These are phyloP conservation scores for Ophioceras dolichostomum DNA, from an alignment of 2,329 filamentous ascomycete genomes.

Conservation along the genomic window DNA sequence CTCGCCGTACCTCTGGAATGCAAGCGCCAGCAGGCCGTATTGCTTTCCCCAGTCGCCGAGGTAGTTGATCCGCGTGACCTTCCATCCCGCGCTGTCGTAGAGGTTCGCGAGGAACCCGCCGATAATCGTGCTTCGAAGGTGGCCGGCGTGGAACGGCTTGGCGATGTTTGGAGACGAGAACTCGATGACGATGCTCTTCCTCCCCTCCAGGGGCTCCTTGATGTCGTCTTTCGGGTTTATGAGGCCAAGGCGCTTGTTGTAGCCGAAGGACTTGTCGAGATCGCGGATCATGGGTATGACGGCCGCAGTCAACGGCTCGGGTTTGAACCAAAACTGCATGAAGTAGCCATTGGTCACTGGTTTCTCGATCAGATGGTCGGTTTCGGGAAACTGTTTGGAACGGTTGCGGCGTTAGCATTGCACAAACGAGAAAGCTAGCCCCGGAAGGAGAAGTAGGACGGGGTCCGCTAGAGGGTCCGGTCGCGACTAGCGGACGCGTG, in stretches of 20 bases:
- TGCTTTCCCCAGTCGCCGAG: slow-evolving; percentile 76
- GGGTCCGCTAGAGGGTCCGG: background rate
- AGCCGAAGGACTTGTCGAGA: slow-evolving; percentile 49
- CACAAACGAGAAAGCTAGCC: too few relatives aligned
- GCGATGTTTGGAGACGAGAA: slow-evolving; percentile 82
- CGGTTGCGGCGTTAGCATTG: slow-evolving; percentile 4
- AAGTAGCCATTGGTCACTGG: slow-evolving; percentile 57
- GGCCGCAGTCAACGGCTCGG: slow-evolving; percentile 49
- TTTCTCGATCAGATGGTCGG: slow-evolving; percentile 60
- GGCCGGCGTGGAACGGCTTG: slow-evolving; percentile 72
- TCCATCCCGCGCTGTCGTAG: slow-evolving; percentile 60
- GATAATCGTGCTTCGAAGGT: slow-evolving; percentile 68
- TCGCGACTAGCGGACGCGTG: background rate
- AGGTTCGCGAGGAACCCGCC: slow-evolving; percentile 65
- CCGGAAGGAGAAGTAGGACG: background rate
- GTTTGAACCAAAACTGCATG: slow-evolving; percentile 70
- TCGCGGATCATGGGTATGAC: slow-evolving; percentile 59
- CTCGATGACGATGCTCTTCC: slow-evolving; percentile 62
- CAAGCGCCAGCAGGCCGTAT: slow-evolving; percentile 60
- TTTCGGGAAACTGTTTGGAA: slow-evolving; percentile 45
- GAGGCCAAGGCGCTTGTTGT: slow-evolving; percentile 47
- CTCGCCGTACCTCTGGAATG: slow-evolving; percentile 62
- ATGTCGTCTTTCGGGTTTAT: slow-evolving; percentile 49
- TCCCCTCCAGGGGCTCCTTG: slow-evolving; percentile 34
- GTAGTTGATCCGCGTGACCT: slow-evolving; percentile 65